These are phyloP conservation scores for Didymella lethalis DNA, from an alignment of 2,329 filamentous ascomycete species.

Conservation along the genomic window DNA sequence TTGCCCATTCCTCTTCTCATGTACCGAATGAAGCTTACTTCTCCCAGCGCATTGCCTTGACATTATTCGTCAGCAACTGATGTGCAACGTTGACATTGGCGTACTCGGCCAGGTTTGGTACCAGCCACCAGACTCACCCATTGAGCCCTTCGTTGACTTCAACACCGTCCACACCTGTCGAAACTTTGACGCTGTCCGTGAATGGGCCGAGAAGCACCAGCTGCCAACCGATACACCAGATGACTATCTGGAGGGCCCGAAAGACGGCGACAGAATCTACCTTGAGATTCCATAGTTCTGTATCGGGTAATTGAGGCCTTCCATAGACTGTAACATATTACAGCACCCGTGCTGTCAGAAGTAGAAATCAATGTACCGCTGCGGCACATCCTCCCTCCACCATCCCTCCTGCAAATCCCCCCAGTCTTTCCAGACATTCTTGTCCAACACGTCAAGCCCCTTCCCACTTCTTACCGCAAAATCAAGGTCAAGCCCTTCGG, in stretches of 20 bases:
- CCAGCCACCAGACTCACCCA: slow-evolving; percentile 56
- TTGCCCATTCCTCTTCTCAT: slow-evolving; percentile 15
- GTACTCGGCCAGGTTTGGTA: slow-evolving; percentile 70
- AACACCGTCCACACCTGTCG: slow-evolving; percentile 67
- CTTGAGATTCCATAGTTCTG: slow-evolving; percentile 28
- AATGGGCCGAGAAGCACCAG: slow-evolving; percentile 65
- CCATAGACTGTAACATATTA: slow-evolving; percentile 8
- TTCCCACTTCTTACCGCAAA: slow-evolving; percentile 2
- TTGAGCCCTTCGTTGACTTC: slow-evolving; percentile 67
- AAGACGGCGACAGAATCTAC: slow-evolving; percentile 43
- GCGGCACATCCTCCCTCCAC: slow-evolving; percentile 20
- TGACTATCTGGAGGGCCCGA: slow-evolving; percentile 54
- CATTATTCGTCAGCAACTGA: slow-evolving; percentile 67
- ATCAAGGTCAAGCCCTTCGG: slow-evolving; percentile 9
- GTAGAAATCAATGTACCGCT: slow-evolving; percentile 19
- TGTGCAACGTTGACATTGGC: slow-evolving; percentile 68
- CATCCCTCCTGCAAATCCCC: slow-evolving; percentile 5
- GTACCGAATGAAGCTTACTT: not conserved
- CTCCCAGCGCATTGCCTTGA: slow-evolving; percentile 64
- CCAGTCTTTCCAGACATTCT: slow-evolving; percentile 7
- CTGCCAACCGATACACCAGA: slow-evolving; percentile 50
- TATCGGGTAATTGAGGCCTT: not conserved
- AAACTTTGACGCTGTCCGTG: slow-evolving; percentile 62
- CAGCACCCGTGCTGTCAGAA: not conserved
- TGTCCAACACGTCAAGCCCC: slow-evolving; percentile 2